A percentile compares a stretch with the other conserved stretches of the same genome.
Conservation (phyloP, 176 grass and related monocot species). For the Phoenix roebelenii region DNA sequence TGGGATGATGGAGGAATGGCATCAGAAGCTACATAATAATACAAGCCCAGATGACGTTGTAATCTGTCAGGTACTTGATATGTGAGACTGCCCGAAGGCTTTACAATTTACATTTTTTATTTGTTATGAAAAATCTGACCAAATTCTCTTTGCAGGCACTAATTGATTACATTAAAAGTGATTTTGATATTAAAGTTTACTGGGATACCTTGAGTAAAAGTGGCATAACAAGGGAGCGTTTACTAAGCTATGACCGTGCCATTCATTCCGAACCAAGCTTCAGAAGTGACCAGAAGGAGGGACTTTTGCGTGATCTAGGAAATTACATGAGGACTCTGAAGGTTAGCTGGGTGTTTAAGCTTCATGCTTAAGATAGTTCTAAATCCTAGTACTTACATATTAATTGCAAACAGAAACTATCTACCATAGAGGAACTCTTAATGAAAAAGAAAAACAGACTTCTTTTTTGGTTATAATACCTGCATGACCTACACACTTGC, state of each 20-base stretch:
- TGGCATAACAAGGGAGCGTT: slow-evolving; percentile 84
- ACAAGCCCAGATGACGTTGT: slow-evolving; percentile 98
- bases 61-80: slow-evolving; percentile 81
- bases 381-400: no score
- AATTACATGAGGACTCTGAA: slow-evolving; percentile 89
- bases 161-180: slow-evolving; percentile 80
- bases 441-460: no score
- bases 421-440: no score
- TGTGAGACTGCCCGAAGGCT: slow-evolving; percentile 2
- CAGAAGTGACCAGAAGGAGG: slow-evolving; percentile 70
- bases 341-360: slow-evolving; percentile 30
- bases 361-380: background rate
- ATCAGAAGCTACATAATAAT: slow-evolving; percentile 98
- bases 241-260: slow-evolving; percentile 83
- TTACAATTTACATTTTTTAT: slow-evolving; percentile 16
- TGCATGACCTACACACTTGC: no score
- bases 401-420: no score
- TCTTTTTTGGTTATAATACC: no score
- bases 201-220: slow-evolving; percentile 91
- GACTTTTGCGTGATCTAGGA: slow-evolving; percentile 68
- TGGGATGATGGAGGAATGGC: slow-evolving; percentile 99
- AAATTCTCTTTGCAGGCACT: slow-evolving; percentile 52
- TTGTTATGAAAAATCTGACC: slow-evolving; percentile 20
- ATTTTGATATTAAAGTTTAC: slow-evolving; percentile 76
- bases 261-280: slow-evolving; percentile 98